A percentile compares a stretch with the other conserved stretches of the same genome.
These are phyloP conservation scores for Vanderwaltozyma tropicalis DNA, from an alignment of 805 yeast species.

Conservation along the genomic window DNA sequence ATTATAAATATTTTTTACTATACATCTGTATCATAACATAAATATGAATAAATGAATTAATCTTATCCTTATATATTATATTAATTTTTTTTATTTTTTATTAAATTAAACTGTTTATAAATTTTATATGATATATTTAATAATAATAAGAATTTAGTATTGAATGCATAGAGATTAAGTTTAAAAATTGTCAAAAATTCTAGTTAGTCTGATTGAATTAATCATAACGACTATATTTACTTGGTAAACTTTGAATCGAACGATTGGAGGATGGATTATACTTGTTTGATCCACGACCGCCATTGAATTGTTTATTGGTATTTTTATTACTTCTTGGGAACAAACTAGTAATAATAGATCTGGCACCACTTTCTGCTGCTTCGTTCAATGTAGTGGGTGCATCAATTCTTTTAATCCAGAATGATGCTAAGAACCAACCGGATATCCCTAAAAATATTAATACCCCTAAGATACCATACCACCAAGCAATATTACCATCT, in stretches of 20 bases:
- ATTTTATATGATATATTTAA: too few relatives aligned
- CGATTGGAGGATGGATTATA: conserved; percentile 2
- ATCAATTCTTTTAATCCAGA: conserved; percentile 28
- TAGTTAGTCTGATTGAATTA: not conserved
- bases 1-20: too few relatives aligned
- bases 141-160: too few relatives aligned
- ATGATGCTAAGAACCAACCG: conserved; percentile 34
- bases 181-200: not conserved
- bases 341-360: conserved; percentile 26
- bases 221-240: conserved; percentile 14
- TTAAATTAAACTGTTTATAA: too few relatives aligned
- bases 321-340: conserved; percentile 12
- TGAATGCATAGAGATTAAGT: not conserved
- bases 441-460: conserved; percentile 33
- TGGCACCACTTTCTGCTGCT: conserved; percentile 26
- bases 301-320: too few relatives aligned
- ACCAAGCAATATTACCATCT: conserved; percentile 44
- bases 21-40: too few relatives aligned
- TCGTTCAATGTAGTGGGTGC: conserved; percentile 28
- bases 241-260: conserved; percentile 15
- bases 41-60: too few relatives aligned
- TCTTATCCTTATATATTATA: too few relatives aligned
- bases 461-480: conserved; percentile 53
- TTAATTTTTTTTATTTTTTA: too few relatives aligned
- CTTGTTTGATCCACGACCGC: not conserved